These are phyloP conservation scores for Boletellus emodensis DNA, from an alignment of 768 basidiomycete species.

Conservation along the genomic window DNA sequence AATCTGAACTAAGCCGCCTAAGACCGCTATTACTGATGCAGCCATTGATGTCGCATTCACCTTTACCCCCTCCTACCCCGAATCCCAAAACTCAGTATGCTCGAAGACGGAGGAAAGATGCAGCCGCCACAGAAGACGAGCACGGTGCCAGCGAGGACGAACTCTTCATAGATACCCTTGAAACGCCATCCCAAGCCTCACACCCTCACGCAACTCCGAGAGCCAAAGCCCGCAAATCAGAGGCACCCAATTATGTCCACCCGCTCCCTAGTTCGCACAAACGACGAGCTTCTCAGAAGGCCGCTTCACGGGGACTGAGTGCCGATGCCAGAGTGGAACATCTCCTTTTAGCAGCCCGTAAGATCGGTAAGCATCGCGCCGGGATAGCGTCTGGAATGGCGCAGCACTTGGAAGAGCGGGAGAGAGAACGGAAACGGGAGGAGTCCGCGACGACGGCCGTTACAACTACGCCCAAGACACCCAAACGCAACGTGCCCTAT, in stretches of 20 bases:
- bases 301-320: slow-evolving; percentile 32
- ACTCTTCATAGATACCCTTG: slow-evolving; percentile 14
- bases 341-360: slow-evolving; percentile 67
- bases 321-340: slow-evolving; percentile 72
- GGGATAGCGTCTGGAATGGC: slow-evolving; percentile 51
- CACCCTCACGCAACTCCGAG: slow-evolving; percentile 21
- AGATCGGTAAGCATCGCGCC: slow-evolving; percentile 59
- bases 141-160: slow-evolving; percentile 26
- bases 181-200: slow-evolving; percentile 14
- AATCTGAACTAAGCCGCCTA: slow-evolving; percentile 60
- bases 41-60: slow-evolving; percentile 34
- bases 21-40: slow-evolving; percentile 69
- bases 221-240: slow-evolving; percentile 20
- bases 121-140: slow-evolving; percentile 23
- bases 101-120: slow-evolving; percentile 29
- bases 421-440: slow-evolving; percentile 26
- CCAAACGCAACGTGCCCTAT: slow-evolving; percentile 30
- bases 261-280: slow-evolving; percentile 12
- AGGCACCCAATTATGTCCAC: slow-evolving; percentile 10
- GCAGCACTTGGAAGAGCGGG: slow-evolving; percentile 32
- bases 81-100: slow-evolving; percentile 18
- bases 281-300: slow-evolving; percentile 28
- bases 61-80: slow-evolving; percentile 18
- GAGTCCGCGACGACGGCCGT: slow-evolving; percentile 21
- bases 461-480: slow-evolving; percentile 24